Conservation (phyloP, 257 asterid species). For the Solanum virginianum region DNA sequence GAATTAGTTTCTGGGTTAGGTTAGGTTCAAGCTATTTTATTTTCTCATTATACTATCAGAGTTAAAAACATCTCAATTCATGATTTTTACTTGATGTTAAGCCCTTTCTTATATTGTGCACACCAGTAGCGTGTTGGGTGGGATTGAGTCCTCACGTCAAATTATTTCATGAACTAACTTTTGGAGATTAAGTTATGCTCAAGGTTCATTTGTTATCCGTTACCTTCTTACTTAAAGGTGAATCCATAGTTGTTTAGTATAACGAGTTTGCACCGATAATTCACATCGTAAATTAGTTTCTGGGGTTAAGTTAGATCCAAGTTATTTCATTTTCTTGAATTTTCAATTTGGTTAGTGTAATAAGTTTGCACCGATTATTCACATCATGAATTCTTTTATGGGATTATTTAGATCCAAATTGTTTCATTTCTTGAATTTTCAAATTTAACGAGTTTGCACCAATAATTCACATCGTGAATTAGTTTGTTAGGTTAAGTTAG, state of each 20-base stretch:
- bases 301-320: too few species aligned
- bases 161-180: background rate
- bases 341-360: too few species aligned
- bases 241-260: background rate
- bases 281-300: too few species aligned
- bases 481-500: background rate
- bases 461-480: too few species aligned
- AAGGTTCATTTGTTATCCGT: background rate
- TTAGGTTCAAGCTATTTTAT: background rate
- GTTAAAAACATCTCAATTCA: background rate
- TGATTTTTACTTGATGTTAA: background rate
- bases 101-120: background rate
- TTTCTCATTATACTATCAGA: background rate
- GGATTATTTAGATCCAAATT: too few species aligned
- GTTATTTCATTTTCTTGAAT: too few species aligned
- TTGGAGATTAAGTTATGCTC: background rate
- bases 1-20: background rate
- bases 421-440: too few species aligned
- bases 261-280: too few species aligned
- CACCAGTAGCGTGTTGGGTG: background rate
- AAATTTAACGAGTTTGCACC: too few species aligned
- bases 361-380: too few species aligned
- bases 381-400: too few species aligned
- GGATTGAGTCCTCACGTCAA: too few species aligned
- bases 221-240: rapidly evolving